phyloP scores from a whole-genome alignment of 2,329 filamentous ascomycete genomes.

The Calonectria crousiana region DNA sequence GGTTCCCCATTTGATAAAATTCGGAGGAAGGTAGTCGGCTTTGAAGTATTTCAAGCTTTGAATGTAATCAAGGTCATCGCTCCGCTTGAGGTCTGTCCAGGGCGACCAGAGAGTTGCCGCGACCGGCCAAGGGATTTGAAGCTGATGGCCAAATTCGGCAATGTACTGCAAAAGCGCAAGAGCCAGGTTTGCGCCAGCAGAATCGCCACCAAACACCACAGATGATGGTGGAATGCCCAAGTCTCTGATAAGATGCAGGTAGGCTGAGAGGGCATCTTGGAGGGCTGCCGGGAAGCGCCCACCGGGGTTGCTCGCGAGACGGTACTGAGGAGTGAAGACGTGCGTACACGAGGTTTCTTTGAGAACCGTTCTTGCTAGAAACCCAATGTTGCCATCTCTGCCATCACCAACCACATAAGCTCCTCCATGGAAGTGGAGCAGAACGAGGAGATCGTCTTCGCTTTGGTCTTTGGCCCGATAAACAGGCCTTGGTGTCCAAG shows the following conservation, averaged over 20 bases:
- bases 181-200: constrained; percentile 2
- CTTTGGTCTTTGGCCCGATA: not conserved
- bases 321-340: constrained; percentile 4
- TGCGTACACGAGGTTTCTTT: not conserved
- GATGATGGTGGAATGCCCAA: not conserved
- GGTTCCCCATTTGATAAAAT: not conserved
- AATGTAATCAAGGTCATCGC: not conserved
- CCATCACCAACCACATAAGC: constrained; percentile 2
- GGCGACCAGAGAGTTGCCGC: not conserved
- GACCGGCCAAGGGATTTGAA: not conserved
- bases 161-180: not conserved
- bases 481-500: constrained; percentile 1
- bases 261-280: constrained; percentile 6
- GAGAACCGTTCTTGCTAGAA: not conserved
- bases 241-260: not conserved
- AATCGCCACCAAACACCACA: constrained; percentile 3
- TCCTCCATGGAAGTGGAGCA: constrained; percentile 7
- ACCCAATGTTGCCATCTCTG: not conserved
- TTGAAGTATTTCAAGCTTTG: not conserved
- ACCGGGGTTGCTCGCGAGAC: not conserved
- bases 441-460: not conserved
- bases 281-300: constrained; percentile 7
- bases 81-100: not conserved
- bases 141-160: not conserved
- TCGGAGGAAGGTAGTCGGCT: not conserved